Evolutionary conservation across 2,329 filamentous ascomycete species (phyloP).

Genomic region (Domatiomyces globalis): DNA sequence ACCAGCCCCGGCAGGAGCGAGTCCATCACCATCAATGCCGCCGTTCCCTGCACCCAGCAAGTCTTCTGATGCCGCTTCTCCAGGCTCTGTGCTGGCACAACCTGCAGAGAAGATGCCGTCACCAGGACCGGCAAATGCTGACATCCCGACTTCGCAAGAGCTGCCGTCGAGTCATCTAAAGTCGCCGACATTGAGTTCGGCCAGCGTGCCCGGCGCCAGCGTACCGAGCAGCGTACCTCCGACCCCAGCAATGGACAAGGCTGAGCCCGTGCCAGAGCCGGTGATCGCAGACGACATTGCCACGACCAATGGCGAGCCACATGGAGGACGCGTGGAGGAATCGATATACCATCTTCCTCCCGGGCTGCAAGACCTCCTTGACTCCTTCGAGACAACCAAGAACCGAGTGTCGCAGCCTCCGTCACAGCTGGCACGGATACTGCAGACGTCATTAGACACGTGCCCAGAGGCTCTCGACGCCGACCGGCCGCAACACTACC

Average conservation of each 20-base stretch:
- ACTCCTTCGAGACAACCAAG: slow-evolving; percentile 77
- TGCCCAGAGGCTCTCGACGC: slow-evolving; percentile 65
- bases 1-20: slow-evolving; percentile 66
- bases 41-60: slow-evolving; percentile 36
- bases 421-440: slow-evolving; percentile 56
- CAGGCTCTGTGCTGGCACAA: slow-evolving; percentile 36
- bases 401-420: slow-evolving; percentile 49
- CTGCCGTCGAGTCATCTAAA: slow-evolving; percentile 27
- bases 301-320: slow-evolving; percentile 38
- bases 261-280: slow-evolving; percentile 24
- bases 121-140: slow-evolving; percentile 23
- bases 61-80: slow-evolving; percentile 46
- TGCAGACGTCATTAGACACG: slow-evolving; percentile 58
- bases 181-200: slow-evolving; percentile 37
- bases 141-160: slow-evolving; percentile 27
- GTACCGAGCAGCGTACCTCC: slow-evolving; percentile 30
- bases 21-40: slow-evolving; percentile 33
- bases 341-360: slow-evolving; percentile 87
- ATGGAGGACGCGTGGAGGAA: slow-evolving; percentile 46
- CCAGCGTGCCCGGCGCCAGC: slow-evolving; percentile 30
- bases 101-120: slow-evolving; percentile 31
- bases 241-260: slow-evolving; percentile 35
- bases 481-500: slow-evolving; percentile 70
- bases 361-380: slow-evolving; percentile 74
- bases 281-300: slow-evolving; percentile 27